Evolutionary conservation across 176 grass and related monocot genomes (phyloP), one percentile per base, ranked within the genome.

Genomic region (Carex scoparia): DNA sequence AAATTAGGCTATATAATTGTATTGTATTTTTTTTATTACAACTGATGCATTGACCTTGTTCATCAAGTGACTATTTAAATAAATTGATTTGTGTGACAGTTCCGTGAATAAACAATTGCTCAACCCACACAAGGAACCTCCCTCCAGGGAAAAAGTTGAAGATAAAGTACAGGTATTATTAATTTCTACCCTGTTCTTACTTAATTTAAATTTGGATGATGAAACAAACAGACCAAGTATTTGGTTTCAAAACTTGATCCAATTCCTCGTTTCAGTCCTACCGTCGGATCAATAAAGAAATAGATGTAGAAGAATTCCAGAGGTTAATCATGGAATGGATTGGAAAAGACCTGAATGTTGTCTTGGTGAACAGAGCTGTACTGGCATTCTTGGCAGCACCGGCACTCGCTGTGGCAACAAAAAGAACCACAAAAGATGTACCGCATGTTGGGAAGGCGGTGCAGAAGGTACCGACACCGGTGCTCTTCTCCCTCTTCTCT

Each of bases 61-160:
- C 68, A 1, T 27, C 28, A 10, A 63, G 3, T 80, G 6, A 1
- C 2, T 1, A 3, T 33, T 1, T 32, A 7, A 42, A 27, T 83
- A 12, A 1, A 27, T 74, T 74, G 1, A 27, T 74, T 74, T 9
- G 19, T n/a, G 10, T 57, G 13, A 53, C 69, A 97, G 94, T 79
- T 90, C 87, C 0, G 83, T 92, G 54, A 97, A 97, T 89, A 92
- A 90, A 84, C 81, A 94, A 4, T 48, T 94, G 11, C 15, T 87
- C 1, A 87, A 81, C 7, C 94, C 92, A 55, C 94, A 97, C 66
- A 94, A 92, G 83, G 92, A 97, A 70, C 94, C 94, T 68, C 94
- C 94, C 4, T 80, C 69, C 51, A 4, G 62, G 57, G 4, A 62
- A 16, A 33, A 0, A 30, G 18, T 97, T 71, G 37, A 37, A 8